These are phyloP conservation scores for Picea abies DNA, from an alignment of 83 land plant species.

Conservation along the genomic window DNA sequence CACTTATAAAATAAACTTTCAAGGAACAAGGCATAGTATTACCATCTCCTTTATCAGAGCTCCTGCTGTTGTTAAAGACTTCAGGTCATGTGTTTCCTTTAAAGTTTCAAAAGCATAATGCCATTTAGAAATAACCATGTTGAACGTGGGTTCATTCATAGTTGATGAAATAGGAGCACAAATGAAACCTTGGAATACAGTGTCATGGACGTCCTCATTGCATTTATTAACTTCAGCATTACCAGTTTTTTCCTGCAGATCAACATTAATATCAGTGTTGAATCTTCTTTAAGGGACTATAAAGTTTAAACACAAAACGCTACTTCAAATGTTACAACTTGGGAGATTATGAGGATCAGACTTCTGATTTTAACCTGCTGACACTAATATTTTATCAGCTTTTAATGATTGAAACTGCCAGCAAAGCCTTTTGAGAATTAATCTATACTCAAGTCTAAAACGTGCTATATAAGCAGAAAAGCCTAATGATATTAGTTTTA, in stretches of 20 bases:
- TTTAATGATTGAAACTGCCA: not conserved
- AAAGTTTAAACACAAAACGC: not conserved
- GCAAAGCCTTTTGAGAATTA: not conserved
- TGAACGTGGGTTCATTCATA: slow-evolving; percentile 89
- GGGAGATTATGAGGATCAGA: not conserved
- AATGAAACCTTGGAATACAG: slow-evolving; percentile 46
- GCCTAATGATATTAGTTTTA: not conserved
- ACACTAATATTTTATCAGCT: not conserved
- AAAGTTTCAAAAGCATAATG: slow-evolving; percentile 68
- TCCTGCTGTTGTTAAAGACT: slow-evolving; percentile 69
- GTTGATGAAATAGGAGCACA: slow-evolving; percentile 94
- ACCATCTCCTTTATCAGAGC: slow-evolving; percentile 91
- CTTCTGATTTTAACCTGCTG: not conserved
- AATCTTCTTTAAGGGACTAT: not conserved
- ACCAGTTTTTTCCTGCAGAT: slow-evolving; percentile 15
- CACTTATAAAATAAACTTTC: not conserved
- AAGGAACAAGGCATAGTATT: not conserved
- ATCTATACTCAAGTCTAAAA: too few relatives aligned
- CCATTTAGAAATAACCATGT: slow-evolving; percentile 79
- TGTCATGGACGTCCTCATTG: slow-evolving; percentile 23
- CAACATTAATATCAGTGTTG: not conserved
- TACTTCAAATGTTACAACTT: not conserved
- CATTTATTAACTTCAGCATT: slow-evolving; percentile 4
- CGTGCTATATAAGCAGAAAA: not conserved
- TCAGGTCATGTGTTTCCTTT: slow-evolving; percentile 73